Evolutionary conservation across 768 basidiomycete species (phyloP).

Genomic region (Termitomyces bulborhizus): DNA sequence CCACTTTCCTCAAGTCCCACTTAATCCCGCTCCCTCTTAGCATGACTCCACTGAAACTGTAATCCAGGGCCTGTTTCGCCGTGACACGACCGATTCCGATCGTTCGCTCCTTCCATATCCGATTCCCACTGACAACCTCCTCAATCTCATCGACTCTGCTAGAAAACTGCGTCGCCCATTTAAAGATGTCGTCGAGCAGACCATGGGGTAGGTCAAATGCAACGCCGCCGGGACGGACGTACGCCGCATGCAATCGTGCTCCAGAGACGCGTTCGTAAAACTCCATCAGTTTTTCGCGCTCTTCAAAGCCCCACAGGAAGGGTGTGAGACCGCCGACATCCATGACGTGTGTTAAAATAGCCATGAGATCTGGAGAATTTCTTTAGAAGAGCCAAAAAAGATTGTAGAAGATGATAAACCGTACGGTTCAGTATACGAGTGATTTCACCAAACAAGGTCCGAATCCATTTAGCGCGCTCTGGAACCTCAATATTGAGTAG

Average conservation of each 20-base stretch:
- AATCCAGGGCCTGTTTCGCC: constrained; percentile 87
- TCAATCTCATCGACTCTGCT: constrained; percentile 94
- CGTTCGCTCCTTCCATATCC: constrained; percentile 97
- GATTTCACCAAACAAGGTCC: constrained; percentile 94
- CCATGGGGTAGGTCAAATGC: constrained; percentile 97
- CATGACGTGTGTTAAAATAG: constrained; percentile 91
- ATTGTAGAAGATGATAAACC: constrained; percentile 18
- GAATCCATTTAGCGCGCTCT: constrained; percentile 96
- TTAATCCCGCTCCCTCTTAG: constrained; percentile 87
- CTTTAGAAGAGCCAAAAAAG: not conserved
- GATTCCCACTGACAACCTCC: constrained; percentile 95
- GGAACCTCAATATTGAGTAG: constrained; percentile 96
- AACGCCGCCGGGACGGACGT: constrained; percentile 95
- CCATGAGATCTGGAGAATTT: constrained; percentile 75
- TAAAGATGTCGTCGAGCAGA: constrained; percentile 97
- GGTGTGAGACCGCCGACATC: constrained; percentile 98
- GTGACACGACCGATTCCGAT: constrained; percentile 87
- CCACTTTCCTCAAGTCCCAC: constrained; percentile 91
- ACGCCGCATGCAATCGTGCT: constrained; percentile 95
- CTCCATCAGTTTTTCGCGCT: constrained; percentile 99
- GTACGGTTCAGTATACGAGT: constrained; percentile 91
- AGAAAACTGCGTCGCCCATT: constrained; percentile 94
- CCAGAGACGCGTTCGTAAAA: constrained; percentile 99
- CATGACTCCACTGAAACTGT: constrained; percentile 97
- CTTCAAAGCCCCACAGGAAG: constrained; percentile 99